phyloP scores from a whole-genome alignment of 768 basidiomycete species.

The Tulasnella sp. region DNA sequence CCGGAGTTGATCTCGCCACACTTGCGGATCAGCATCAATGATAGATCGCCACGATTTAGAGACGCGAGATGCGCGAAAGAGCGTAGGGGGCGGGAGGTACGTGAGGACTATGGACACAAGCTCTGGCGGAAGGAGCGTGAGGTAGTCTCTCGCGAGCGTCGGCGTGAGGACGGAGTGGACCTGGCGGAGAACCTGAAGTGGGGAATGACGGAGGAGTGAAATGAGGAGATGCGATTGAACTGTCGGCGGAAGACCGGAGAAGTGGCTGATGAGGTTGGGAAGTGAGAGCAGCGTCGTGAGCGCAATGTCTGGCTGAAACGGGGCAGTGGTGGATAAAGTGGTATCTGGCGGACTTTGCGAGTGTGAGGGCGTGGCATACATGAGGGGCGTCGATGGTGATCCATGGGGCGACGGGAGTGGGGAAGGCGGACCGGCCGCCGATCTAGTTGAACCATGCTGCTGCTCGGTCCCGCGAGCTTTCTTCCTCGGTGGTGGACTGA shows the following conservation, averaged over 20 bases:
- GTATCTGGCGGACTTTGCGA: conserved; percentile 11
- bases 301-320: conserved; percentile 71
- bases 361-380: conserved; percentile 44
- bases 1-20: conserved; percentile 83
- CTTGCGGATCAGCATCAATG: conserved; percentile 79
- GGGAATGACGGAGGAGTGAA: conserved; percentile 83
- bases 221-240: conserved; percentile 91
- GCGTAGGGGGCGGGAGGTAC: conserved; percentile 68
- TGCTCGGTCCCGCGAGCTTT: conserved; percentile 57
- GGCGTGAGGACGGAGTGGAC: conserved; percentile 81
- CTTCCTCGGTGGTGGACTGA: conserved; percentile 57
- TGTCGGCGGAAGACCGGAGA: conserved; percentile 63
- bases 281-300: conserved; percentile 79
- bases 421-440: conserved; percentile 62
- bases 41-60: conserved; percentile 84
- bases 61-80: conserved; percentile 81
- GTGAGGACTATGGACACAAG: conserved; percentile 82
- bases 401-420: conserved; percentile 79
- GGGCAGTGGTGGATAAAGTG: conserved; percentile 66
- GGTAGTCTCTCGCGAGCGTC: conserved; percentile 88
- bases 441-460: conserved; percentile 21
- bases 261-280: conserved; percentile 71
- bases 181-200: conserved; percentile 82
- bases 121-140: conserved; percentile 84
- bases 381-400: conserved; percentile 62